Conservation (phyloP, 2,329 filamentous ascomycete species). For the Botrytis galanthina region DNA sequence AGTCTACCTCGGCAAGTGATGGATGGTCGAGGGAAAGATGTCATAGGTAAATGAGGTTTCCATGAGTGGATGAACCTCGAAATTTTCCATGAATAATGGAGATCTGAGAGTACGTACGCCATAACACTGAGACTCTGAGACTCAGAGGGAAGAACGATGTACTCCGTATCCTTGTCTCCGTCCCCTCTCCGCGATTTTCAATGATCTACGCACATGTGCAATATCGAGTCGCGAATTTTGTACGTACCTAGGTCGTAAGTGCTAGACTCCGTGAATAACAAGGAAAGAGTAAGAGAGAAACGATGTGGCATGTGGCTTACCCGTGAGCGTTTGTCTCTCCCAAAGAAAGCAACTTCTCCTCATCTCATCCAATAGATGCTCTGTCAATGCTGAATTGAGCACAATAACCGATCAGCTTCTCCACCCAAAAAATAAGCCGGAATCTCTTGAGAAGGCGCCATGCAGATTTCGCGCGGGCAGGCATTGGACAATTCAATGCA, state of each 20-base stretch:
- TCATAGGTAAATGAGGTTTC: not conserved
- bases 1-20: not conserved
- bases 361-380: not conserved
- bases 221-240: not conserved
- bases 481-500: constrained; percentile 1
- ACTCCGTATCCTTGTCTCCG: not conserved
- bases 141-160: not conserved
- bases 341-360: constrained; percentile 4
- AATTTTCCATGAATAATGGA: not conserved
- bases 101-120: not conserved
- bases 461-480: constrained; percentile 3
- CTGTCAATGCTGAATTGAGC: constrained; percentile 1
- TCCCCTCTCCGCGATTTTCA: constrained; percentile 1
- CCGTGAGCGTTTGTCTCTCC: not conserved
- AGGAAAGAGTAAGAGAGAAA: not conserved
- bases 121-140: no score
- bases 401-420: constrained; percentile 1
- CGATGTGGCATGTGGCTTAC: constrained; percentile 7
- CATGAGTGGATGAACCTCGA: not conserved
- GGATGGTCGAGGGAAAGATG: not conserved
- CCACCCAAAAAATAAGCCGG: constrained; percentile 1
- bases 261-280: not conserved
- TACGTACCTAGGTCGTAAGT: not conserved
- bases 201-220: not conserved
- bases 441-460: not conserved